These are phyloP conservation scores for Nannochloris sp. DNA, from an alignment of 139 green algal genomes.

Conservation along the genomic window DNA sequence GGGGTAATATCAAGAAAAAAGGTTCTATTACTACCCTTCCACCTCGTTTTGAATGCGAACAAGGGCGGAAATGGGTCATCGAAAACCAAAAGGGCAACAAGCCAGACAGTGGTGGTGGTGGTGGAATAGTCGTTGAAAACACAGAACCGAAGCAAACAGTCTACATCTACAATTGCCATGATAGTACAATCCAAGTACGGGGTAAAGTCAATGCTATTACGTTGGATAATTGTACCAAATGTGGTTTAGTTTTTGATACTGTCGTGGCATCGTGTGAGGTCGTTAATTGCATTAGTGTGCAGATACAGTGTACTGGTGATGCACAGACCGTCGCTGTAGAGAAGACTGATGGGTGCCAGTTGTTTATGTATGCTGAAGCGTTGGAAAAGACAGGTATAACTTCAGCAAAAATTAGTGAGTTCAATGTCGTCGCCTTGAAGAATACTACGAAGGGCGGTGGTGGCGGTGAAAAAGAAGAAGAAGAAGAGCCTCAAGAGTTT, in stretches of 20 bases:
- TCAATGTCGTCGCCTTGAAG: constrained; percentile 69
- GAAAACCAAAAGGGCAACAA: constrained; percentile 59
- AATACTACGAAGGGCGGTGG: too few species aligned
- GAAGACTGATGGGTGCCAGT: constrained; percentile 81
- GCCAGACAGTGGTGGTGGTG: constrained; percentile 33
- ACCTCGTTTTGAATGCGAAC: constrained; percentile 63
- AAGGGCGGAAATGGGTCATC: constrained; percentile 80
- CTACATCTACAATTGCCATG: constrained; percentile 86
- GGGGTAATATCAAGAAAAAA: not conserved
- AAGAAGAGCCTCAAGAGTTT: constrained; percentile 48
- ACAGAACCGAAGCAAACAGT: constrained; percentile 72
- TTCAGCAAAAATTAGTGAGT: constrained; percentile 74
- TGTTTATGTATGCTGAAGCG: constrained; percentile 56
- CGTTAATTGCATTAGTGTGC: constrained; percentile 75
- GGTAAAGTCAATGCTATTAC: constrained; percentile 91
- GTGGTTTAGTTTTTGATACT: constrained; percentile 79
- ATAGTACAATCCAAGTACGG: constrained; percentile 64
- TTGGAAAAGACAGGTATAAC: constrained; percentile 45
- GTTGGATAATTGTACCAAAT: constrained; percentile 79
- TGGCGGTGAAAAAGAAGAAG: constrained; percentile 20
- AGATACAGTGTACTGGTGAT: constrained; percentile 68
- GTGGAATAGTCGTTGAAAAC: constrained; percentile 60
- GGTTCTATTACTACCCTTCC: not conserved
- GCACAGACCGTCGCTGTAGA: constrained; percentile 83
- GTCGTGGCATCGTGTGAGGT: constrained; percentile 70